A percentile compares a stretch with the other conserved stretches of the same genome.
phyloP scores from a whole-genome alignment of 2,329 filamentous ascomycete genomes.

The Aspergillus novoparasiticus region DNA sequence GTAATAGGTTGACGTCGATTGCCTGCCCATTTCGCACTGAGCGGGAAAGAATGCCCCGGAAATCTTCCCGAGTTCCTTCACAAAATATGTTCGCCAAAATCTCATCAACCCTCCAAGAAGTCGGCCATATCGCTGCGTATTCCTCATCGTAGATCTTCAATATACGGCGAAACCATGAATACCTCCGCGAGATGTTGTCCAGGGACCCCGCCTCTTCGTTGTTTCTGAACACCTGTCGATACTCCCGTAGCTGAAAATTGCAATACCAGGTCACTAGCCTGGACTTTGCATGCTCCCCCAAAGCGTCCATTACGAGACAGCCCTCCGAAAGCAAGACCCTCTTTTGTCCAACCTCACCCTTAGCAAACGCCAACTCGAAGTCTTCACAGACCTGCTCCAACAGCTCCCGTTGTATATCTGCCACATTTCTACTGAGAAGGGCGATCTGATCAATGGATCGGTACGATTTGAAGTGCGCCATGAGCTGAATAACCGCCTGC shows the following conservation, averaged over 20 bases:
- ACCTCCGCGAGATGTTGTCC: constrained; percentile 93
- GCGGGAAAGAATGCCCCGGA: constrained; percentile 85
- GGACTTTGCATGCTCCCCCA: constrained; percentile 82
- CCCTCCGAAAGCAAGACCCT: constrained; percentile 77
- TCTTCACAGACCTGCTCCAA: constrained; percentile 99
- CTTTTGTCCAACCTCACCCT: constrained; percentile 74
- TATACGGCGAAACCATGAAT: constrained; percentile 95
- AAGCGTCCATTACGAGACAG: constrained; percentile 89
- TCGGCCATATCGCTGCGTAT: constrained; percentile 83
- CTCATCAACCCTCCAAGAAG: constrained; percentile 87
- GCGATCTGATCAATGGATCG: constrained; percentile 98
- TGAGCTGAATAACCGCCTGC: constrained; percentile 93
- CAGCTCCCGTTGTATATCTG: constrained; percentile 87
- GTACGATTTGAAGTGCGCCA: constrained; percentile 98
- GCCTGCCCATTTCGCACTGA: constrained; percentile 81
- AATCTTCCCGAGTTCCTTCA: constrained; percentile 92
- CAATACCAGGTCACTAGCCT: constrained; percentile 94
- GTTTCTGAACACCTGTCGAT: constrained; percentile 90
- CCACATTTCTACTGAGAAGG: constrained; percentile 85
- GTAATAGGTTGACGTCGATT: constrained; percentile 83
- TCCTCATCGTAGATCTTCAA: constrained; percentile 95
- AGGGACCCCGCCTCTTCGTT: constrained; percentile 95
- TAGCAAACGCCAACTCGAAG: constrained; percentile 93
- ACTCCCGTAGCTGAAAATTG: constrained; percentile 94
- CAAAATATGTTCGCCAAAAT: constrained; percentile 89